Evolutionary conservation across 345 rosid genomes (phyloP).

Genomic region (Eucalyptus marginata): DNA sequence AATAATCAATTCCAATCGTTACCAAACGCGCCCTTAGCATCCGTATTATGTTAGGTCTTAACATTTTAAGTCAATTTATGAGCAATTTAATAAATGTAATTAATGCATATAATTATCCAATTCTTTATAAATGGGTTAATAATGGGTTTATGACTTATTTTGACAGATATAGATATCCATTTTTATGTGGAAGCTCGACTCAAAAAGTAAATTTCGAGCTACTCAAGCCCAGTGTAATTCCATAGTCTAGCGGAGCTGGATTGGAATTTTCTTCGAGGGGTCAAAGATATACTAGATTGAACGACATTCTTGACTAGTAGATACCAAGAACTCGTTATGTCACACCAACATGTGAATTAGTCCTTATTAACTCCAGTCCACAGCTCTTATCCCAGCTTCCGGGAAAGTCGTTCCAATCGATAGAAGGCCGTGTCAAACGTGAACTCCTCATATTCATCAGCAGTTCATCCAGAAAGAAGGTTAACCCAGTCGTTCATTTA

Average conservation of each 20-base stretch:
- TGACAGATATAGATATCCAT: neutral
- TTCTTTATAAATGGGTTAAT: too few relatives aligned
- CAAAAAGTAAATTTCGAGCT: neutral
- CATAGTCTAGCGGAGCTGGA: neutral
- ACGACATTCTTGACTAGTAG: neutral
- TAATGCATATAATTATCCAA: too few relatives aligned
- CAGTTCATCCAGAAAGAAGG: neutral
- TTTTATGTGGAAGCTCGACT: neutral
- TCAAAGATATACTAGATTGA: neutral
- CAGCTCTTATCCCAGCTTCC: neutral
- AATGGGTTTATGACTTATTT: too few relatives aligned
- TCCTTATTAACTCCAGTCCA: neutral
- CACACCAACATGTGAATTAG: neutral
- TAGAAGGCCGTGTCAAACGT: neutral
- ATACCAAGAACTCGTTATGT: neutral
- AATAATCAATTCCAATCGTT: too few relatives aligned
- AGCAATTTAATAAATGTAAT: too few relatives aligned
- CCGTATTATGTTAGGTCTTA: too few relatives aligned
- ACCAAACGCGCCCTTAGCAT: too few relatives aligned
- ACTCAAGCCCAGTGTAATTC: neutral
- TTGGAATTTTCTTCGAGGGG: neutral
- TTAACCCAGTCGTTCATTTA: neutral
- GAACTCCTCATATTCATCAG: neutral
- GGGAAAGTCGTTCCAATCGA: neutral
- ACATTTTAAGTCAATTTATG: too few relatives aligned